Evolutionary conservation across 2,329 filamentous ascomycete genomes (phyloP).

Genomic region (Fusarium udum): DNA sequence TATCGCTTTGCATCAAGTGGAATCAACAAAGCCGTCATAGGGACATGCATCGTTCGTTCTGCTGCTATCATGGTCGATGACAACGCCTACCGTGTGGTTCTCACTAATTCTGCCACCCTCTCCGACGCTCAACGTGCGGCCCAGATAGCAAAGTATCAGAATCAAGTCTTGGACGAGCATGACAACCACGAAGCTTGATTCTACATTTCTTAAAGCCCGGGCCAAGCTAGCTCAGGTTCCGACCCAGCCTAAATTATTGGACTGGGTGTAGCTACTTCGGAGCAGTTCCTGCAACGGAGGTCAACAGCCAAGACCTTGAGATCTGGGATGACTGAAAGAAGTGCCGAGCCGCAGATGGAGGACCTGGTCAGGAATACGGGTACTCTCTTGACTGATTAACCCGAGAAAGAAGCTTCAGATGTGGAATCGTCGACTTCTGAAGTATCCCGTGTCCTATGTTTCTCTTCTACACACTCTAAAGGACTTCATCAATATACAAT

Average conservation of each 20-base stretch:
- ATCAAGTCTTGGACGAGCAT: neutral
- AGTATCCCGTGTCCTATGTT: no score
- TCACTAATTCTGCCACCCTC: neutral
- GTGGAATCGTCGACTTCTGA: neutral
- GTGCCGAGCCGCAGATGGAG: neutral
- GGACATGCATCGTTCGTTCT: neutral
- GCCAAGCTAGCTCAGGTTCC: neutral
- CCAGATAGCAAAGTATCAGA: neutral
- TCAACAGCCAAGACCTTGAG: neutral
- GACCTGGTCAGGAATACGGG: neutral
- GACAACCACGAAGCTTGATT: neutral
- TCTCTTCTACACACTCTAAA: no score
- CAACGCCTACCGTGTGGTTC: neutral
- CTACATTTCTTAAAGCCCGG: neutral
- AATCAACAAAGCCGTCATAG: neutral
- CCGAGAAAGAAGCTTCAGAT: neutral
- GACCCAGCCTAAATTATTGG: no score
- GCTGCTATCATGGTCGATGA: neutral
- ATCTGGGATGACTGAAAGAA: rapidly evolving
- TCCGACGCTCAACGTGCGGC: neutral
- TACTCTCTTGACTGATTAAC: neutral
- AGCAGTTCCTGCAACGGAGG: neutral
- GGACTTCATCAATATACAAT: no score
- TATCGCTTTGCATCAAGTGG: neutral
- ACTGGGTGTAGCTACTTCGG: neutral